Evolutionary conservation across 2,329 filamentous ascomycete species (phyloP).

Genomic region (Pyrenochaeta sp.): DNA sequence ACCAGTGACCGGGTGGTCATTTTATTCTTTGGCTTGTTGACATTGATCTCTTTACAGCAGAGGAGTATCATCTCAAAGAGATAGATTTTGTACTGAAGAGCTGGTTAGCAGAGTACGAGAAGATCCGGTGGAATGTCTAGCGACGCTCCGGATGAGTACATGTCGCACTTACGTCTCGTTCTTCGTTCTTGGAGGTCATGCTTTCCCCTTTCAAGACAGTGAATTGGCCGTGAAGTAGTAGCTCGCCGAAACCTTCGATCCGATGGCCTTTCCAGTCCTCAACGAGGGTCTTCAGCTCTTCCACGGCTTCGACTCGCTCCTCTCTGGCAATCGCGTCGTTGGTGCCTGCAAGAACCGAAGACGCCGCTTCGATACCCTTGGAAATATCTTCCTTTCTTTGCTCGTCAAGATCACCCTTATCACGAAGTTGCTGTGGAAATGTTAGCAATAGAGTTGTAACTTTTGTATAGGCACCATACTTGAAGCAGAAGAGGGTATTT

Average conservation of each 20-base stretch:
- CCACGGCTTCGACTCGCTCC: slow-evolving; percentile 80
- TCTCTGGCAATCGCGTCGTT: slow-evolving; percentile 92
- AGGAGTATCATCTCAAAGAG: slow-evolving; percentile 94
- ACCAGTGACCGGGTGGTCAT: slow-evolving; percentile 72
- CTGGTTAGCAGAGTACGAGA: slow-evolving; percentile 5
- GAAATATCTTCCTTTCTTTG: slow-evolving; percentile 75
- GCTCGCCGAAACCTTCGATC: slow-evolving; percentile 87
- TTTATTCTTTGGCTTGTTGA: slow-evolving; percentile 78
- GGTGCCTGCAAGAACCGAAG: slow-evolving; percentile 80
- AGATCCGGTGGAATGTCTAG: background rate
- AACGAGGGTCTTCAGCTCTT: slow-evolving; percentile 81
- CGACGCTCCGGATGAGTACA: background rate
- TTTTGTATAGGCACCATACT: slow-evolving; percentile 57
- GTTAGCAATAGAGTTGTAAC: slow-evolving; percentile 8
- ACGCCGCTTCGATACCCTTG: slow-evolving; percentile 80
- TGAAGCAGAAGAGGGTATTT: slow-evolving; percentile 93
- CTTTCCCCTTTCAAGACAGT: slow-evolving; percentile 83
- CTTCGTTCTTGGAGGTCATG: slow-evolving; percentile 79
- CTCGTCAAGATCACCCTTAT: slow-evolving; percentile 79
- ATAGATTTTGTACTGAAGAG: slow-evolving; percentile 89
- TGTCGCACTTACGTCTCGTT: slow-evolving; percentile 76
- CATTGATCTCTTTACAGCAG: slow-evolving; percentile 93
- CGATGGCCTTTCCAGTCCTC: slow-evolving; percentile 97
- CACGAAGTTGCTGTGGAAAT: slow-evolving; percentile 73
- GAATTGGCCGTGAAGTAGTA: slow-evolving; percentile 88